Base-by-base conservation (phyloP, 306 rosid species). In the Cercis canadensis region DNA sequence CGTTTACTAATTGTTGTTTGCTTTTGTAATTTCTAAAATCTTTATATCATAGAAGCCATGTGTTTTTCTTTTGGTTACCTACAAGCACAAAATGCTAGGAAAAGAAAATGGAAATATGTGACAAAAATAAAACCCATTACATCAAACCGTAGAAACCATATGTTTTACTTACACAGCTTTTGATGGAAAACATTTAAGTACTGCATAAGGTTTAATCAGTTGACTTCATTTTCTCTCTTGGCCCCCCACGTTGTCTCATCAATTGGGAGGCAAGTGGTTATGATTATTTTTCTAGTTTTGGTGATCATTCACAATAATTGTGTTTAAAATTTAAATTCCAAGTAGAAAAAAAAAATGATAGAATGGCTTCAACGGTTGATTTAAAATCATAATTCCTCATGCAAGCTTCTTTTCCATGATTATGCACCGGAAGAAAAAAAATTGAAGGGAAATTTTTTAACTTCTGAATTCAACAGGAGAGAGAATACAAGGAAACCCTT, bases 401-500 rank as follows among this genome's bases (percentile, higher is more conserved):
- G 16, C 4, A 37, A 68, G 29, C 24, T 68, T 68, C 62, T 52
- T 78, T 70, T 6, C 3, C 78, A 71, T 70, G 32, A 69, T 41
- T 29, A 24, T 77, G 19, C 7, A 33, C 44, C 5, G 4, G n/a
- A n/a, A 43, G 39, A 15, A 8, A 68, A 4, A 7, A 47, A 21
- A 17, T n/a, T 43, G 24, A 57, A 41, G 41, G 14, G 11, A 18
- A 62, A 62, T 12, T 9, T 44, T 36, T 44, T 45, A 12, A 6
- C 56, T 53, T 37, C 6, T 37, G 43, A 37, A 5, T 37, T 37
- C 43, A 37, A 53, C 83, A 94, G 99, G 99, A 94, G 67, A 89
- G 80, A 79, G 99, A 94, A 69, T 94, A 89, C 90, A 91, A 87
- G 69, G 99, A 91, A 47, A 95, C 96, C 14, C 96, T 94, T n/a